Base-by-base conservation (phyloP, 2,329 filamentous ascomycete genomes). In the Hyphodiscus sp. region DNA sequence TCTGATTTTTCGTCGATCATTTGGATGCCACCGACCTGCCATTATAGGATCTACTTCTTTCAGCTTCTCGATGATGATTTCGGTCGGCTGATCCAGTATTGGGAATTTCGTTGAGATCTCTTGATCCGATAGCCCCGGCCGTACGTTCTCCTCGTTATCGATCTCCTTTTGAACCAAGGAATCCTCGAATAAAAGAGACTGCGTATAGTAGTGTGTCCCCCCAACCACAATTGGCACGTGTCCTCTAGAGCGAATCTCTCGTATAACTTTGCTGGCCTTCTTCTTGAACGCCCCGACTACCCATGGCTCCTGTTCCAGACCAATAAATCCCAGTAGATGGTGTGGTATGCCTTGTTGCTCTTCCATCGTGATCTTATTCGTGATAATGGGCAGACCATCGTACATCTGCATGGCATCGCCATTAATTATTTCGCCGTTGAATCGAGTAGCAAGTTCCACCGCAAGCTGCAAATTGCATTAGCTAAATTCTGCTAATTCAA, bases 371-470 rank as follows among this genome's bases (percentile, higher is more conserved):
- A 97, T 87, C 68, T 97, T 95, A 70, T 99, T 99, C 23, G 94
- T 99, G 62, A 97, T 92, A 59, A 97, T 86, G 5, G 94, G 91
- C 44, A 99, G 75, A 2, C 94, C 94, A 50, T 81, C 80, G 70
- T 99, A 99, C 73, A 99, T 84, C 69, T 99, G 94, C 91, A 99
- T 96, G 41, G 94, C 94, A 76, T 99, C 94, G 46, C 89, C 89
- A 68, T 99, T 99, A 73, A 99, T 91, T 50, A 99, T 81, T 70
- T 99, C 94, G 66, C 95, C 94, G 69, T 94, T 85, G 71, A 91
- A 91, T 20, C 79, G 82, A 43, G 78, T 78, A 1, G 95, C 94
- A 49, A 99, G 74, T 58, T 96, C 89, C 42, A 99, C 86, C 9
- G 94, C 94, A 61, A 69, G 62, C 67, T 69, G 48, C 26, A 33